Conservation (phyloP, 768 basidiomycete genomes). For the Leccinum ochraceum region DNA sequence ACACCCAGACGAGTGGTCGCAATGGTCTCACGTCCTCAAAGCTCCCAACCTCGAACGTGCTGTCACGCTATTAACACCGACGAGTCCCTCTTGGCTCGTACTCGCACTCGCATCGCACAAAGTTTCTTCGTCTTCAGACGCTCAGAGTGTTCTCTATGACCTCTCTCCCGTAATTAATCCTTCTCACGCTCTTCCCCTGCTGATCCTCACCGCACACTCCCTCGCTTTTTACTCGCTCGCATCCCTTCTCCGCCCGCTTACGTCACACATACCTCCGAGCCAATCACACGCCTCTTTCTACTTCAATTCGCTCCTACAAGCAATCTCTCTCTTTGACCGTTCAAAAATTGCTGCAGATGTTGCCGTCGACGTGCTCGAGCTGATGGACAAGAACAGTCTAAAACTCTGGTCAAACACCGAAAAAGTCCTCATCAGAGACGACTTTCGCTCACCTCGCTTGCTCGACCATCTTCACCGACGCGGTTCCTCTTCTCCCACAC, state of each 20-base stretch:
- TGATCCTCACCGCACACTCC: slow-evolving; percentile 38
- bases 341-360: slow-evolving; percentile 42
- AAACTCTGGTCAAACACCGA: slow-evolving; percentile 44
- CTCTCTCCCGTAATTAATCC: slow-evolving; percentile 35
- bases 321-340: slow-evolving; percentile 45
- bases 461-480: slow-evolving; percentile 43
- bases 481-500: not conserved
- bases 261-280: slow-evolving; percentile 38
- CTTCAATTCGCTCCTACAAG: slow-evolving; percentile 57
- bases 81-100: slow-evolving; percentile 54
- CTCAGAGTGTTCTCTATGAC: slow-evolving; percentile 42
- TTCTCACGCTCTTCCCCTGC: slow-evolving; percentile 11
- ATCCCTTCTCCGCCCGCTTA: slow-evolving; percentile 44
- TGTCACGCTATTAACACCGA: slow-evolving; percentile 19
- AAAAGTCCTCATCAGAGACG: slow-evolving; percentile 46
- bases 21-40: slow-evolving; percentile 41
- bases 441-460: slow-evolving; percentile 51
- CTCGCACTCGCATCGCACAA: slow-evolving; percentile 50
- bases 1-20: slow-evolving; percentile 40
- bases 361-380: slow-evolving; percentile 42
- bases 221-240: slow-evolving; percentile 53
- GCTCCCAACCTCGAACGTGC: slow-evolving; percentile 38
- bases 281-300: slow-evolving; percentile 28
- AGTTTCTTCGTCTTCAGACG: slow-evolving; percentile 47
- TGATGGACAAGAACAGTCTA: slow-evolving; percentile 45